A percentile compares a stretch with the other conserved stretches of the same genome.
Conservation (phyloP, 1,284 basidiomycete genomes). For the Coniophora puteana region DNA sequence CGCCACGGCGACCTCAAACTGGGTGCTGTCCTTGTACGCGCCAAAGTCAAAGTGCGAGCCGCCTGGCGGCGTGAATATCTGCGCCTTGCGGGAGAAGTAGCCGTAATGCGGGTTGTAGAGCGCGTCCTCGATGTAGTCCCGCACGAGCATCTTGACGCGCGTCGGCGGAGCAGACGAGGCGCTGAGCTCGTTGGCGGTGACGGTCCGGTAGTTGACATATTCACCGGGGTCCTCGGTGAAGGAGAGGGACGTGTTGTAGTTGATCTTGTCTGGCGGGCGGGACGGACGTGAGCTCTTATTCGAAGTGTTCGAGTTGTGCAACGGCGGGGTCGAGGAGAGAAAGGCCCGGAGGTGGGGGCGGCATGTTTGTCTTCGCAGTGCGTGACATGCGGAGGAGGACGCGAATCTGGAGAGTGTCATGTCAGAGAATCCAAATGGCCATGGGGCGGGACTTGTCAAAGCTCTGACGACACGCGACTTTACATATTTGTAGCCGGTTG, state of each 20-base stretch:
- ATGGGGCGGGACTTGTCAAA: constrained; percentile 2
- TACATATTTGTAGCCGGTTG: too few species aligned
- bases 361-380: constrained; percentile 11
- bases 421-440: constrained; percentile 5
- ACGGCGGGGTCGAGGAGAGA: constrained; percentile 20
- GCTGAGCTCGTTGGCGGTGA: constrained; percentile 75
- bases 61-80: constrained; percentile 75
- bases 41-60: constrained; percentile 67
- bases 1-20: constrained; percentile 83
- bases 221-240: constrained; percentile 46
- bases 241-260: constrained; percentile 58
- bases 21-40: constrained; percentile 60
- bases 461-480: too few species aligned
- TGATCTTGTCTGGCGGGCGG: constrained; percentile 67
- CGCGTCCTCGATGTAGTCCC: constrained; percentile 97
- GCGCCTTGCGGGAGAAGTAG: constrained; percentile 92
- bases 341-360: constrained; percentile 16
- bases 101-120: constrained; percentile 98
- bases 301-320: constrained; percentile 12
- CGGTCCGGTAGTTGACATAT: constrained; percentile 55
- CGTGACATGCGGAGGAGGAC: constrained; percentile 21
- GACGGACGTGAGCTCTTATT: too few species aligned
- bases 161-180: constrained; percentile 60
- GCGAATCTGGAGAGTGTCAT: constrained; percentile 3
- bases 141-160: constrained; percentile 88